Base-by-base conservation (phyloP, 768 basidiomycete species). In the Lactarius sp. region DNA sequence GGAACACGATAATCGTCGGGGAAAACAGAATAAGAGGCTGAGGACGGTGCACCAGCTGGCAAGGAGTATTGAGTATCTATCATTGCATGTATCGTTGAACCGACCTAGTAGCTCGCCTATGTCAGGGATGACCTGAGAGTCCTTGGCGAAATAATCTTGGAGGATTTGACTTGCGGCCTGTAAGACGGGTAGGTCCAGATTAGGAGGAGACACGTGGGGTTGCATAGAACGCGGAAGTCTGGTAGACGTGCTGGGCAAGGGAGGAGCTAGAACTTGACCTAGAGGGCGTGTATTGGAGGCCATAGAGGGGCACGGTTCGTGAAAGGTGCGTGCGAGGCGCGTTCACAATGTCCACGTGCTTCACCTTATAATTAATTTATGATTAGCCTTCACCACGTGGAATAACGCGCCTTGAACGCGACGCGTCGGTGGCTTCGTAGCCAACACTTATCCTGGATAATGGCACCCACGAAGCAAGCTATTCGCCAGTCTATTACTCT, bases 401-500 rank as follows among this genome's bases (percentile, higher is more conserved):
- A 9, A 9, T 6, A 13, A 49, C 47, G 47, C 47, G 47, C 47
- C 47, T 49, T 12, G 42, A 4, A 12, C 4, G 22, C 27, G 18
- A 59, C 59, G 59, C 59, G 59, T 60, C 46, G 13, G 41, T 60
- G 50, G 51, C 27, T 27, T 27, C 27, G 27, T 27, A 1, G 18
- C 18, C 2, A n/a, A 6, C 14, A 55, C 27, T 14, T 37, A n/a
- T 57, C 18, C 56, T 54, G 14, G 41, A 61, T 46, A 6, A 79
- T 80, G 79, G 73, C 77, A 16, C 70, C 71, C 16, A 80, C 78
- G 1, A 78, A 77, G 64, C 79, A 80, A 71, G 76, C 77, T 52
- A 75, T 78, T 22, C 84, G 85, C 49, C 87, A 90, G 66, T 85
- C 88, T 4, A 96, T 98, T 68, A 95, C 92, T 0, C 87, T 99